phyloP scores from a whole-genome alignment of 371 early-diverging fungal species.

The Blastocladiella emersonii region DNA sequence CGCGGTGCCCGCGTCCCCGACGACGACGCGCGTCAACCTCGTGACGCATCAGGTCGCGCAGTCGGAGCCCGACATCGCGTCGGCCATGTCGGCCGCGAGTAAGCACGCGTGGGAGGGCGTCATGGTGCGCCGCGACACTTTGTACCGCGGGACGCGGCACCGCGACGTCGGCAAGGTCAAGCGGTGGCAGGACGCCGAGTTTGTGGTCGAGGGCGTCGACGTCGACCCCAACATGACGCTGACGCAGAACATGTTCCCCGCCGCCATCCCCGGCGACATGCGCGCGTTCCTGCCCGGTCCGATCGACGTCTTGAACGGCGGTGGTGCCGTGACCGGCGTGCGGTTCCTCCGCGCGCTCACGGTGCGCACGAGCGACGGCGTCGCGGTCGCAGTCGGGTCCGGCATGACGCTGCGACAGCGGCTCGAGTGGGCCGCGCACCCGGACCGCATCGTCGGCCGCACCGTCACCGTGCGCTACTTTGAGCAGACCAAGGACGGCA shows the following conservation, averaged over 20 bases:
- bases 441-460: conserved; percentile 32
- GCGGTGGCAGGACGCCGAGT: conserved; percentile 42
- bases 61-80: no score
- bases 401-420: conserved; percentile 34
- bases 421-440: conserved; percentile 25
- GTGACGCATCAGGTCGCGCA: no score
- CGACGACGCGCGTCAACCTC: no score
- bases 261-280: conserved; percentile 17
- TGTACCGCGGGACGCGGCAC: conserved; percentile 42
- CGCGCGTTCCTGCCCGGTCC: conserved; percentile 11
- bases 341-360: neutral
- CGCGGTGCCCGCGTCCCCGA: no score
- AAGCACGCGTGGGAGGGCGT: conserved; percentile 46
- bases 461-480: conserved; percentile 41
- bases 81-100: no score
- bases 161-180: conserved; percentile 39
- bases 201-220: conserved; percentile 29
- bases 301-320: no score
- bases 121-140: conserved; percentile 31
- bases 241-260: neutral
- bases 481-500: conserved; percentile 25
- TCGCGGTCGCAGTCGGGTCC: conserved; percentile 38
- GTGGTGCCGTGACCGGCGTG: no score
- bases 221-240: conserved; percentile 30
- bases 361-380: conserved; percentile 9